Evolutionary conservation across 305 asterid genomes (phyloP), one percentile per base, ranked within the genome.

Genomic region (Fraxinus floribunda): DNA sequence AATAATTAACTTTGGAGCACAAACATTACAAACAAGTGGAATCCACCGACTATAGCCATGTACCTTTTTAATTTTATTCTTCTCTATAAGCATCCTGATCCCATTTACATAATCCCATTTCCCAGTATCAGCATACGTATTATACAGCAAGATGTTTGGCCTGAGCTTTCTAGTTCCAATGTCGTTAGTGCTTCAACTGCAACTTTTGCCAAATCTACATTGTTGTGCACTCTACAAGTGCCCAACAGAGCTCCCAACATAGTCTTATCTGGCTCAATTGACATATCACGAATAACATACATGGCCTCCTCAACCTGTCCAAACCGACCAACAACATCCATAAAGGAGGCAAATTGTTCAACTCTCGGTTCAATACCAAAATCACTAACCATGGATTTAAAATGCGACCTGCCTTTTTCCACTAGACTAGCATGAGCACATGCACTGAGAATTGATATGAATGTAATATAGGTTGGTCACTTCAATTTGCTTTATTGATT

Each of bases 201-300:
- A 41, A 90, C 83, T 80, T 84, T 86, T 0, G 97, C 97, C 57
- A 90, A 73, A 84, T 93, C 94, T 49, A 90, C 91, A 80, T 92
- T 90, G 75, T 86, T 81, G 80, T 94, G 95, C 84, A 90, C 84
- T 79, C 93, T 89, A 79, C 98, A 92, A 52, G 97, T 95, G 52
- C 93, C 90, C 90, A 95, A 74, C 8, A 95, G 80, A 36, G 98
- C 98, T 38, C 98, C 98, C 92, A 95, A 95, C 8, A 95, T 94
- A 60, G 91, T 94, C 79, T 83, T 88, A 78, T 94, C 97, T 15
- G 98, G 90, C 84, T 91, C 86, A 68, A 92, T 41, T 0, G 94
- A 89, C 98, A 95, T 92, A 22, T 78, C 30, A 3, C 44, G 66
- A 76, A 94, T 84, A 32, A 95, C 86, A 82, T 84, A 88, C 15